phyloP scores from a whole-genome alignment of 1,284 basidiomycete genomes.

The Vanrija sp. region DNA sequence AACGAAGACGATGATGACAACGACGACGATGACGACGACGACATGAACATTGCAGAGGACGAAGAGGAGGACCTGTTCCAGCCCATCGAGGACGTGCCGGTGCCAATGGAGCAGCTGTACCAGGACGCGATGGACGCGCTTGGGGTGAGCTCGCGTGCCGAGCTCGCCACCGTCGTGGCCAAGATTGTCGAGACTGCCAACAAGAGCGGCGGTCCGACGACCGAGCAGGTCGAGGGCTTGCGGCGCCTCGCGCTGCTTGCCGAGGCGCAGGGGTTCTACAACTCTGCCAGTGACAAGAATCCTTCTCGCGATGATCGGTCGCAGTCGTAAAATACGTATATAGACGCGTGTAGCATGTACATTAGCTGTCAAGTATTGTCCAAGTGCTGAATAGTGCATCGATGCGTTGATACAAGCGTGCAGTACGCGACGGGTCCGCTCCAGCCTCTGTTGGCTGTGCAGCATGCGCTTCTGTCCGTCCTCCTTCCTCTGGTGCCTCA shows the following conservation, averaged over 20 bases:
- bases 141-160: slow-evolving; percentile 9
- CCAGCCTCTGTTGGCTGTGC: neutral
- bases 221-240: slow-evolving; percentile 17
- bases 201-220: slow-evolving; percentile 4
- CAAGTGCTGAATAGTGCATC: slow-evolving; percentile 28
- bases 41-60: slow-evolving; percentile 52
- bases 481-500: neutral
- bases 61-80: slow-evolving; percentile 38
- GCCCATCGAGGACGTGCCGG: slow-evolving; percentile 37
- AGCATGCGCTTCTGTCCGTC: slow-evolving; percentile 1
- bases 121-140: slow-evolving; percentile 14
- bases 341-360: neutral
- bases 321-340: neutral
- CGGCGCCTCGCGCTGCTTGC: slow-evolving; percentile 12
- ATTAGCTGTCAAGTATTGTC: neutral
- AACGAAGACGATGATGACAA: neutral
- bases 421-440: slow-evolving; percentile 5
- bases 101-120: slow-evolving; percentile 21
- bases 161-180: slow-evolving; percentile 11
- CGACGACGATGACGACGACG: neutral
- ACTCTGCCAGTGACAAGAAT: neutral
- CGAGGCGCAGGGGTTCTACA: slow-evolving; percentile 5
- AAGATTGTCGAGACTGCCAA: slow-evolving; percentile 11
- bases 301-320: neutral
- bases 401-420: slow-evolving; percentile 33